Percentiles rank a stretch among this genome's conserved stretches.
phyloP scores from a whole-genome alignment of 768 basidiomycete species.

The Coprinopsis strossmayeri region DNA sequence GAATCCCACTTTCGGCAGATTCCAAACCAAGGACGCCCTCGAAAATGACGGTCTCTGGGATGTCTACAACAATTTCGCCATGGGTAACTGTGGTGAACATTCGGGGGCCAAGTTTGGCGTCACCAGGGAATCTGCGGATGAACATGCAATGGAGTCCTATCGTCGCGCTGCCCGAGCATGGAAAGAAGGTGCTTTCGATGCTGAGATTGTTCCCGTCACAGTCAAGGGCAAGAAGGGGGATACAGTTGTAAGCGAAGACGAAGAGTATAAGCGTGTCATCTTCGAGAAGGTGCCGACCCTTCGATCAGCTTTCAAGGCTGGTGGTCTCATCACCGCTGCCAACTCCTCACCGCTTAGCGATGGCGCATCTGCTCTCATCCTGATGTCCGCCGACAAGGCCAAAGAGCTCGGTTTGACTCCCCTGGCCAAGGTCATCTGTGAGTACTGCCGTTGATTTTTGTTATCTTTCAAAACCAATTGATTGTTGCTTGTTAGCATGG shows the following conservation, averaged over 20 bases:
- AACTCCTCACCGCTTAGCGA: constrained; percentile 95
- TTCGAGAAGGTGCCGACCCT: constrained; percentile 90
- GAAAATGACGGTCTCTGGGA: constrained; percentile 94
- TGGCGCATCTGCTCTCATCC: constrained; percentile 90
- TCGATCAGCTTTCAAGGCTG: constrained; percentile 84
- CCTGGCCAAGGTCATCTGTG: constrained; percentile 91
- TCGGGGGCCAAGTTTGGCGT: constrained; percentile 80
- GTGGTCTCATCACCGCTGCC: constrained; percentile 90
- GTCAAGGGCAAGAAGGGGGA: constrained; percentile 95
- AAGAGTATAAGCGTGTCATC: constrained; percentile 96
- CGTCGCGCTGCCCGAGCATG: constrained; percentile 89
- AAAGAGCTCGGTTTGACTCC: constrained; percentile 88
- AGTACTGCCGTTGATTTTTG: constrained; percentile 24
- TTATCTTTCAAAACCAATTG: constrained; percentile 10
- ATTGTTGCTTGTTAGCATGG: constrained; percentile 53
- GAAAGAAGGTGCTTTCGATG: constrained; percentile 76
- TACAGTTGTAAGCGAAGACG: constrained; percentile 85
- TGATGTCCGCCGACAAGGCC: constrained; percentile 92
- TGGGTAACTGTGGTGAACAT: constrained; percentile 95
- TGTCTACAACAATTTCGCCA: constrained; percentile 94
- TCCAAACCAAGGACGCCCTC: constrained; percentile 80
- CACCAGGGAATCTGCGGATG: constrained; percentile 81
- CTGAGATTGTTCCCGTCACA: constrained; percentile 84
- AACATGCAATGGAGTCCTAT: constrained; percentile 93
- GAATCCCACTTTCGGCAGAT: constrained; percentile 84